Percentiles rank a stretch among this genome's conserved stretches.
Conservation (phyloP, 257 asterid species). For the Anisodus tanguticus region DNA sequence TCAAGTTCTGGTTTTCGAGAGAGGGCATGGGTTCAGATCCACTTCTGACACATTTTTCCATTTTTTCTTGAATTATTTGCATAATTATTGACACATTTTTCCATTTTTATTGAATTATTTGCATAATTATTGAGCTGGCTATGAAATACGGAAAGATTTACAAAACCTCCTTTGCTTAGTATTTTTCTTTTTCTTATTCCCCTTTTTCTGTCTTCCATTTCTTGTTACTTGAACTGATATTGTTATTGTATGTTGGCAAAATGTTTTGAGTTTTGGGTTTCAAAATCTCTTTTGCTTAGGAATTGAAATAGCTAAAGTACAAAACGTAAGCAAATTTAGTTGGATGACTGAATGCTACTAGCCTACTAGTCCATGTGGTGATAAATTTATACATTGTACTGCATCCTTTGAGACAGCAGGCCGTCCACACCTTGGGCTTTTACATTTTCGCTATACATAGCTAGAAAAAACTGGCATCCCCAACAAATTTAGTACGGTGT, state of each 20-base stretch:
- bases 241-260: background rate
- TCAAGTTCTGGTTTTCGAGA: constrained; percentile 82
- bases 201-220: background rate
- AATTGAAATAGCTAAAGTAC: background rate
- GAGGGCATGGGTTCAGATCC: constrained; percentile 91
- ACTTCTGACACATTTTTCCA: too few relatives aligned
- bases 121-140: background rate
- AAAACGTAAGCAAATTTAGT: background rate
- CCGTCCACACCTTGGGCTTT: background rate
- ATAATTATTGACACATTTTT: too few relatives aligned
- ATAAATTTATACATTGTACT: background rate
- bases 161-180: background rate
- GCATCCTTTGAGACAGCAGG: background rate
- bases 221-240: background rate
- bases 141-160: background rate
- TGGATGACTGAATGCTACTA: too few relatives aligned
- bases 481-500: background rate
- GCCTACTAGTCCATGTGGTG: too few relatives aligned
- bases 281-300: background rate
- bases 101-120: background rate
- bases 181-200: background rate
- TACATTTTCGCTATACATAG: background rate
- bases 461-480: background rate
- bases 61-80: too few relatives aligned
- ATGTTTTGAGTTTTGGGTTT: background rate